Evolutionary conservation across 179 eudicot genomes (phyloP).

Genomic region (Gypsophila paniculata): DNA sequence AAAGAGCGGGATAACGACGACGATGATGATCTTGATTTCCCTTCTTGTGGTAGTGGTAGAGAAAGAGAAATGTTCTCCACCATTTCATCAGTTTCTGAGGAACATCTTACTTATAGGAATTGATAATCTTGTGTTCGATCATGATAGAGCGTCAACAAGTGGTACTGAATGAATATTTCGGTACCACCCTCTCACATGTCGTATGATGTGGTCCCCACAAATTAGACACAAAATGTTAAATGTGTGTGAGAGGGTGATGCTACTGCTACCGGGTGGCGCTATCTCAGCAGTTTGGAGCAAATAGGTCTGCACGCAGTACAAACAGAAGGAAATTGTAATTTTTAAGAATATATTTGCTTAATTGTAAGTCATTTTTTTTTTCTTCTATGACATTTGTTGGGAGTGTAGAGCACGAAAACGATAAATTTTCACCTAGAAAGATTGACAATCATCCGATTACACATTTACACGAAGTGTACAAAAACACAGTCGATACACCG

Average conservation of each 20-base stretch:
- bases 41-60: constrained; percentile 44
- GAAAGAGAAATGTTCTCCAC: constrained; percentile 38
- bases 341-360: constrained; percentile 15
- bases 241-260: no score
- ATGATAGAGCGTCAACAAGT: no score
- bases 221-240: no score
- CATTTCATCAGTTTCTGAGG: constrained; percentile 42
- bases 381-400: not conserved
- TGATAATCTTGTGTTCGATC: not conserved
- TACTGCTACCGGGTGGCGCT: no score
- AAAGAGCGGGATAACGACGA: constrained; percentile 51
- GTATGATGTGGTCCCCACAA: no score
- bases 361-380: not conserved
- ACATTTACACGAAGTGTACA: no score
- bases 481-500: not conserved
- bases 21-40: constrained; percentile 29
- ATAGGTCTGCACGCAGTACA: constrained; percentile 21
- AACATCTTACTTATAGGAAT: constrained; percentile 29
- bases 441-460: no score
- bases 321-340: constrained; percentile 15
- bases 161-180: no score
- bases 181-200: no score
- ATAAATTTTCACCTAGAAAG: not conserved
- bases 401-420: not conserved
- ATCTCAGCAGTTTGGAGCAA: constrained; percentile 8